Evolutionary conservation across 208 protist genomes (phyloP).

Genomic region (Vickermania spadyakhi): DNA sequence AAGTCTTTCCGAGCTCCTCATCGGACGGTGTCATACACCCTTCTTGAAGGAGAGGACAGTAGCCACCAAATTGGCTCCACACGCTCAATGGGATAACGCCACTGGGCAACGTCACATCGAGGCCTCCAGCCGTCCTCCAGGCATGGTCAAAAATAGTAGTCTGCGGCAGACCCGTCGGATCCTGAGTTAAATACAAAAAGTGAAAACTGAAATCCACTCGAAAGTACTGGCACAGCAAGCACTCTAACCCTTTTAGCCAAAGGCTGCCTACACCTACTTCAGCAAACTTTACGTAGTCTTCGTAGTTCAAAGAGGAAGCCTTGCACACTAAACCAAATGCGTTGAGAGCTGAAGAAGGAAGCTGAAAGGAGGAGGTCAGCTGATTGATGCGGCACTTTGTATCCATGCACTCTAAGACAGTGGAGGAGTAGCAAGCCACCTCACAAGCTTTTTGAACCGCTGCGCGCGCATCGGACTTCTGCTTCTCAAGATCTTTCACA

Average conservation of each 20-base stretch:
- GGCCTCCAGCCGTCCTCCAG: not conserved
- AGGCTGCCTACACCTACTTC: no score
- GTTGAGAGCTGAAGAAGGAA: no score
- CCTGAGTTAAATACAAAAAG: not conserved
- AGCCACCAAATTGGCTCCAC: no score
- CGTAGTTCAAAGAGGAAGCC: no score
- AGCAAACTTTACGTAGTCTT: no score
- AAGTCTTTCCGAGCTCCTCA: no score
- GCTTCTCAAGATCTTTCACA: not conserved
- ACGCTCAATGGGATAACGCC: no score
- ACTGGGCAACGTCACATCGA: not conserved
- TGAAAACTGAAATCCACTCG: not conserved
- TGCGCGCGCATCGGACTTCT: not conserved
- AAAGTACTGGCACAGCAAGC: not conserved
- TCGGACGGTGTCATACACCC: no score
- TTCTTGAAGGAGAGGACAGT: no score
- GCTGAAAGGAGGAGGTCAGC: no score
- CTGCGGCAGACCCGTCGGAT: not conserved
- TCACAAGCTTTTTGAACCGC: not conserved
- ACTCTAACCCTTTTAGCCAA: not conserved
- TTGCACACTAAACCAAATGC: no score
- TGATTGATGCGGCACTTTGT: not conserved
- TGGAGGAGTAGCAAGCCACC: not conserved
- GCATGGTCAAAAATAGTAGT: not conserved
- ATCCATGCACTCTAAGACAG: not conserved